Evolutionary conservation across 1,284 basidiomycete species (phyloP), one percentile per base, ranked within the genome.

Genomic region (Heterobasidion annosum): DNA sequence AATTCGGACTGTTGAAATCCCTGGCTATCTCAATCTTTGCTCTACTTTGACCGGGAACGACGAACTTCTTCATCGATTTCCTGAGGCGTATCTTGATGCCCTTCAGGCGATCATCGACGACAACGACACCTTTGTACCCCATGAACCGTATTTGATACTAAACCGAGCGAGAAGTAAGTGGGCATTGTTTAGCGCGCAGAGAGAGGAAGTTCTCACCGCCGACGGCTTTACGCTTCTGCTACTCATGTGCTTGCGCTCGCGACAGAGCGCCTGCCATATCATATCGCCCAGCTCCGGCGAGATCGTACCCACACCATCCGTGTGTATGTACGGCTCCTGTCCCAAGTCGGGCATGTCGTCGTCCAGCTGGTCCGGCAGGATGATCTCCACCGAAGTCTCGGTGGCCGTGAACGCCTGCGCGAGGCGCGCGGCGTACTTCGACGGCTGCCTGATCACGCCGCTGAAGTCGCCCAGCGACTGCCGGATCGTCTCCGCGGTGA

Each of bases 371-470:
- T 70, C 58, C n/a, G 64, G 65, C 6, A 55, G 25, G 25, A 25
- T 51, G 42, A 91, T 76, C 32, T 65, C 65, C 32, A 89, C 75
- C 0, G 85, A 84, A 0, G 80, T 78, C 59, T 85, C 80, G 1
- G 89, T 92, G 1, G 84, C 80, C 0, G 85, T 87, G 62, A 92
- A 91, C 0, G 87, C 86, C 67, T 90, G 90, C 10, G 85, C 83
- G 60, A 91, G 70, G 32, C 90, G 75, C 12, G 89, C 90, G 6
- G 86, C 89, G 64, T 80, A 88, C 63, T 83, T 84, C 3, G 88
- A 87, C 5, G 89, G 88, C 49, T 70, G 74, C 47, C 64, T 67
- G n/a, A 83, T 70, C 13, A 87, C 72, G 5, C 67, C 60, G 0
- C 70, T 71, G 61, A 90, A 89, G 60, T 83, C 71, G 13, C 89